Evolutionary conservation across 1,139 yeast genomes (phyloP), one percentile per base, ranked within the genome.

Genomic region (Blastobotrys arbuscula): DNA sequence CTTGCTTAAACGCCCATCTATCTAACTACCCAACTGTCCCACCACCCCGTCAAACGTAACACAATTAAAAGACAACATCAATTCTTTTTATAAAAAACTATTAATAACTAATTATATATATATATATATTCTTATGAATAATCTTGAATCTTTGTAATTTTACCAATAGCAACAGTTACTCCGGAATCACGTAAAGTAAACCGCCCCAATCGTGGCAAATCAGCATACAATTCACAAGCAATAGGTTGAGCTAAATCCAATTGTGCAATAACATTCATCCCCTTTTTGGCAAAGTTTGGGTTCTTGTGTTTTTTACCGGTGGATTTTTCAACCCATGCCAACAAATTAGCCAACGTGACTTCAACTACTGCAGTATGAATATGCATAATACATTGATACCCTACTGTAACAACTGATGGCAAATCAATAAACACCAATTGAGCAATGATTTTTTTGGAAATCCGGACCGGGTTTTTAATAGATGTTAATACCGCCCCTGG

Each of bases 281-380:
- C 99, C 78, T 88, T 88, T 73, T 90, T 92, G 57, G 98, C 99
- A 69, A 89, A 92, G 9, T 39, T 15, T 9, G 49, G 46, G 13
- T 39, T 39, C 16, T 24, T 21, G 19, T 39, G 30, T 30, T 39
- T 39, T 74, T 96, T 84, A 77, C 90, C 90, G 50, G 98, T 90
- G 55, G 97, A 97, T 75, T 85, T 90, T 69, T 92, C 96, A 63
- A 92, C 77, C 71, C 90, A 89, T 73, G 92, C 97, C 66, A 90
- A 76, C 68, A 92, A 78, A 64, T 83, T 82, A 47, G 83, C 76
- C 65, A 92, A 80, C 40, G 78, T 77, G 49, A 92, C 96, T 71
- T 92, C 98, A 71, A 92, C 97, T 63, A 92, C 88, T 49, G 98
- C 97, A 45, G 98, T 88, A 74, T 94, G 98, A 63, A 92, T 84